Evolutionary conservation across 1,139 yeast species (phyloP).

Genomic region (Lipomyces yarrowii): DNA sequence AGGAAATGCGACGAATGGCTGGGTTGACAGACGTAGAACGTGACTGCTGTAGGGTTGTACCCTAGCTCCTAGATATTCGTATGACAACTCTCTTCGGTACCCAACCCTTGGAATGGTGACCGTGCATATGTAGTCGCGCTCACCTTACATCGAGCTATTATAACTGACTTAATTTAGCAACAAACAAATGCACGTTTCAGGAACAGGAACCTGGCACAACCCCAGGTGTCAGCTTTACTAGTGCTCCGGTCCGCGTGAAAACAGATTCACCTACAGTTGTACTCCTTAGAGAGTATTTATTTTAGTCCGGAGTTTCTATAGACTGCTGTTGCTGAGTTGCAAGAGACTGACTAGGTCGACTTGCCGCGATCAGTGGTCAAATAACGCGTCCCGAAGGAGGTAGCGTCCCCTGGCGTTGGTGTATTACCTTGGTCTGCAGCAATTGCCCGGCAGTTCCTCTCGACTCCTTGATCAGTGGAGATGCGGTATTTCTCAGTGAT

Average conservation of each 20-base stretch:
- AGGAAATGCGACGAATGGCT: too few relatives aligned
- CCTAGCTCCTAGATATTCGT: background rate
- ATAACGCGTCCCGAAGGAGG: background rate
- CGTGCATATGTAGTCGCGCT: background rate
- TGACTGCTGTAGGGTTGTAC: background rate
- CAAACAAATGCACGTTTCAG: background rate
- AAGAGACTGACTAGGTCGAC: background rate
- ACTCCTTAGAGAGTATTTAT: background rate
- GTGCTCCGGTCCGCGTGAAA: background rate
- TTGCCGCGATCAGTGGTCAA: background rate
- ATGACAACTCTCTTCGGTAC: background rate
- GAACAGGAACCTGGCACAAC: background rate
- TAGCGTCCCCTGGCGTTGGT: background rate
- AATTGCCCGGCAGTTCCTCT: background rate
- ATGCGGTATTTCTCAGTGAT: constrained; percentile 1
- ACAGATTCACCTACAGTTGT: background rate
- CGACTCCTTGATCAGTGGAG: background rate
- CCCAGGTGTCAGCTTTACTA: background rate
- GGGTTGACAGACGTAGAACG: too few relatives aligned
- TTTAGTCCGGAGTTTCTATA: background rate
- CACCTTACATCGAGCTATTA: background rate
- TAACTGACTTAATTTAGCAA: background rate
- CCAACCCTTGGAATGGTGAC: background rate
- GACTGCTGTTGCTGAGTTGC: background rate
- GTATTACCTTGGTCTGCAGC: background rate